Conservation (phyloP, 1,139 yeast species). For the Blastobotrys raffinosifermentans region DNA sequence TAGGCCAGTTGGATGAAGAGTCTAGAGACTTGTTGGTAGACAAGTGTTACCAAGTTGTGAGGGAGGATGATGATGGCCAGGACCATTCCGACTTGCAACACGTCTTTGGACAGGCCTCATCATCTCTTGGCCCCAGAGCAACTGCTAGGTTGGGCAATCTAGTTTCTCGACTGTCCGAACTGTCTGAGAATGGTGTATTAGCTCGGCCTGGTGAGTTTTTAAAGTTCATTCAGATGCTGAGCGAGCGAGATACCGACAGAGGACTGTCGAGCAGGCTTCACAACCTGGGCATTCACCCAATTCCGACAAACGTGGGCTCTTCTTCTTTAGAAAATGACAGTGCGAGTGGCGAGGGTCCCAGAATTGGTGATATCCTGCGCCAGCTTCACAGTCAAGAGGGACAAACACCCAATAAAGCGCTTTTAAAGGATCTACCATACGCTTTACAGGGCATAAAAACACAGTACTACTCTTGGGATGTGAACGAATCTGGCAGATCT, state of each 20-base stretch:
- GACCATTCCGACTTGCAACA: neutral
- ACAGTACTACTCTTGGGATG: slow-evolving; percentile 47
- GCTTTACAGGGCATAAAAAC: slow-evolving; percentile 72
- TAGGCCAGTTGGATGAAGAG: neutral
- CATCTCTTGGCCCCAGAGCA: neutral
- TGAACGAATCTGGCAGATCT: slow-evolving; percentile 19
- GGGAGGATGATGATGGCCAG: neutral
- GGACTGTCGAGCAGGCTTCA: slow-evolving; percentile 6
- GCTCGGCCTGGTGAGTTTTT: slow-evolving; percentile 11
- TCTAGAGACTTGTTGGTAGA: neutral
- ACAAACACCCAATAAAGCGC: slow-evolving; percentile 44
- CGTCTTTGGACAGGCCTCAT: neutral
- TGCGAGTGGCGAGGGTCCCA: neutral
- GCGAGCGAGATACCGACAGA: neutral
- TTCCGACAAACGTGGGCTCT: neutral
- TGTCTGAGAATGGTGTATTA: slow-evolving; percentile 10
- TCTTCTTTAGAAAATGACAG: slow-evolving; percentile 2
- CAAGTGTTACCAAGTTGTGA: neutral
- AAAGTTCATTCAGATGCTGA: slow-evolving; percentile 7
- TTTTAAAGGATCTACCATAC: slow-evolving; percentile 56
- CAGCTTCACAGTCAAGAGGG: slow-evolving; percentile 16
- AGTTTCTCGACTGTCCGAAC: slow-evolving; percentile 8
- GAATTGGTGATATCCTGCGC: slow-evolving; percentile 14
- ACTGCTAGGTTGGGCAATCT: slow-evolving; percentile 8
- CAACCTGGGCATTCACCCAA: slow-evolving; percentile 7